phyloP scores from a whole-genome alignment of 148 eudicot genomes.

The Rhododendron kiyosumense region DNA sequence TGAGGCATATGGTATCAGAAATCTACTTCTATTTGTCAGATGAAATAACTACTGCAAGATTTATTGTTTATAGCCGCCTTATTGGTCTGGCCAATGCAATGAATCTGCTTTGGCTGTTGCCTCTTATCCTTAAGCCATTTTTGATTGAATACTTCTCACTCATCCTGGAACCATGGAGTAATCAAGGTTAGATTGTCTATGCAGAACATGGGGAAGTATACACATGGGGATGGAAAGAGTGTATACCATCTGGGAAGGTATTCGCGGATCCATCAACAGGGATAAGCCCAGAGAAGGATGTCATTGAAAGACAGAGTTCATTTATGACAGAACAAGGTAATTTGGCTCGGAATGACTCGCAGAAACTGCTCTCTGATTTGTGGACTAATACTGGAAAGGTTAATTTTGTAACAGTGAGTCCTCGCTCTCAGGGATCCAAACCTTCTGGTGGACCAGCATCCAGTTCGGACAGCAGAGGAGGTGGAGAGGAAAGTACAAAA shows the following conservation, averaged over 20 bases:
- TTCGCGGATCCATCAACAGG: conserved; percentile 56
- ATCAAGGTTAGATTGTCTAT: conserved; percentile 4
- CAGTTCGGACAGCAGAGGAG: conserved; percentile 38
- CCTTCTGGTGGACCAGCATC: conserved; percentile 44
- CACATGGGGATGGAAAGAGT: conserved; percentile 99
- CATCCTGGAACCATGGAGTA: conserved; percentile 1
- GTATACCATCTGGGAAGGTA: conserved; percentile 89
- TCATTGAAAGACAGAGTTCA: conserved; percentile 33
- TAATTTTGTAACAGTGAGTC: conserved; percentile 57
- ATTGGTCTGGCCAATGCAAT: neutral
- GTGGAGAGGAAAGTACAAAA: conserved; percentile 67
- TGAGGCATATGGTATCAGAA: neutral
- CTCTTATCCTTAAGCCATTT: neutral
- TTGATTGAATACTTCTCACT: neutral
- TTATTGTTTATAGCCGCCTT: neutral
- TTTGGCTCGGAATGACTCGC: conserved; percentile 14
- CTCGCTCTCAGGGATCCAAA: conserved; percentile 62
- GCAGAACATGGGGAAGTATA: conserved; percentile 73
- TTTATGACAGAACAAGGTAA: conserved; percentile 64
- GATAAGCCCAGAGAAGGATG: conserved; percentile 51
- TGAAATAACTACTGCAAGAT: neutral
- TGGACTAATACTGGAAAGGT: conserved; percentile 27
- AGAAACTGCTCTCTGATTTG: conserved; percentile 12
- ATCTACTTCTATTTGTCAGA: neutral
- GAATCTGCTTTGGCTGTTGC: neutral